phyloP scores from a whole-genome alignment of 176 grass and related monocot genomes.

The Cenchrus purpureus region DNA sequence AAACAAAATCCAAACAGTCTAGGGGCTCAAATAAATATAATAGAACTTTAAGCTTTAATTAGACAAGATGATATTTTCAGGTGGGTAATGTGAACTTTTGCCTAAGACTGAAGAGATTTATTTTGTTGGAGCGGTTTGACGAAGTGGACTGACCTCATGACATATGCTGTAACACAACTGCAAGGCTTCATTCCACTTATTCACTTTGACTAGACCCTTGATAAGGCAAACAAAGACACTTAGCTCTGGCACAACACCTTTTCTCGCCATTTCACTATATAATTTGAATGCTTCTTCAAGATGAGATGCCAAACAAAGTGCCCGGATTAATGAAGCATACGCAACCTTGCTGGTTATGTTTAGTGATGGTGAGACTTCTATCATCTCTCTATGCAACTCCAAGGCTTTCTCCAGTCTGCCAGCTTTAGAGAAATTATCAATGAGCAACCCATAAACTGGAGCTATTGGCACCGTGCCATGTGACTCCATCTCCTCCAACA shows the following conservation, averaged over 20 bases:
- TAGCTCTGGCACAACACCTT: slow-evolving; percentile 66
- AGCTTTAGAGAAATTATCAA: slow-evolving; percentile 81
- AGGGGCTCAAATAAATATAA: not conserved
- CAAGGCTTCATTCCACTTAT: slow-evolving; percentile 89
- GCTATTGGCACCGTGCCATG: slow-evolving; percentile 65
- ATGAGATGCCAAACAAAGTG: slow-evolving; percentile 81
- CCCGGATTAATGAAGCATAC: slow-evolving; percentile 67
- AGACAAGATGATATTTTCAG: not conserved
- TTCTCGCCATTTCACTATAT: slow-evolving; percentile 74
- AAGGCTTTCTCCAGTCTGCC: slow-evolving; percentile 80
- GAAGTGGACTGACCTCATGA: slow-evolving; percentile 65
- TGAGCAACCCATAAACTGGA: slow-evolving; percentile 73
- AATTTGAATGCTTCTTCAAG: slow-evolving; percentile 82
- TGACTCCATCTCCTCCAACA: slow-evolving; percentile 71
- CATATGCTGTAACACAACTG: slow-evolving; percentile 79
- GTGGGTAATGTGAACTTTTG: not conserved
- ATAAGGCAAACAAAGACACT: slow-evolving; percentile 73
- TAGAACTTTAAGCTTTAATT: not conserved
- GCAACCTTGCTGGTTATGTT: slow-evolving; percentile 49
- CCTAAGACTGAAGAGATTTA: slow-evolving; percentile 17
- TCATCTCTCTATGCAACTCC: slow-evolving; percentile 85
- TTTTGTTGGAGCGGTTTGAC: slow-evolving; percentile 14
- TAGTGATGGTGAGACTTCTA: slow-evolving; percentile 47
- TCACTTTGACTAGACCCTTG: slow-evolving; percentile 66
- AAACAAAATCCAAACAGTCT: not conserved